Evolutionary conservation across 805 yeast genomes (phyloP).

Genomic region (Spathaspora arborariae): DNA sequence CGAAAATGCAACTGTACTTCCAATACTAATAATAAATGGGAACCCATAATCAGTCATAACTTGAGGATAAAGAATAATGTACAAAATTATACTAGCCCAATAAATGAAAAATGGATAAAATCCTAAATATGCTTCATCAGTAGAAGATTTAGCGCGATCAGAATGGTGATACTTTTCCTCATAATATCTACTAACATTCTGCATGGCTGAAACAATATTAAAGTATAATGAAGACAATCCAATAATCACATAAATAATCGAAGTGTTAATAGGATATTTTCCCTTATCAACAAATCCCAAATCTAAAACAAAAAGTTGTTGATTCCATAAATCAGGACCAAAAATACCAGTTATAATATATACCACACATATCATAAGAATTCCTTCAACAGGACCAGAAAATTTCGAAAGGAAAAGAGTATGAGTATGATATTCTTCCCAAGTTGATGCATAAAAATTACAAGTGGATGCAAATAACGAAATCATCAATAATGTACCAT

Average conservation of each 20-base stretch:
- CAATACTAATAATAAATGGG: conserved; percentile 67
- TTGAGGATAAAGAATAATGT: conserved; percentile 50
- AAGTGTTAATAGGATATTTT: conserved; percentile 31
- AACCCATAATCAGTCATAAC: conserved; percentile 42
- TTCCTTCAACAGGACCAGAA: conserved; percentile 96
- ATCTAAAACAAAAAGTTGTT: conserved; percentile 37
- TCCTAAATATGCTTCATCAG: conserved; percentile 46
- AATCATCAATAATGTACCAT: conserved; percentile 54
- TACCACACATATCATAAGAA: conserved; percentile 54
- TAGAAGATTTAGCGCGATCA: conserved; percentile 26
- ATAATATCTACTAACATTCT: conserved; percentile 52
- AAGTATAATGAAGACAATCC: conserved; percentile 55
- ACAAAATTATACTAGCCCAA: conserved; percentile 43
- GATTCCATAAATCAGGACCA: conserved; percentile 71
- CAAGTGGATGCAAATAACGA: conserved; percentile 71
- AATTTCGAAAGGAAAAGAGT: conserved; percentile 70
- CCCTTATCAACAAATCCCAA: conserved; percentile 27
- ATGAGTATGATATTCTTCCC: conserved; percentile 96
- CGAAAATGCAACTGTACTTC: conserved; percentile 71
- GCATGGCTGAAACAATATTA: conserved; percentile 67
- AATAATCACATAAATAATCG: conserved; percentile 42
- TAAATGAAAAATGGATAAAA: conserved; percentile 65
- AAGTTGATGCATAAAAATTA: conserved; percentile 84
- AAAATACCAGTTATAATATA: conserved; percentile 60
- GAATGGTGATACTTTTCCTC: conserved; percentile 21